Conservation (phyloP, 2,329 filamentous ascomycete species). For the Colletotrichum spinosum region DNA sequence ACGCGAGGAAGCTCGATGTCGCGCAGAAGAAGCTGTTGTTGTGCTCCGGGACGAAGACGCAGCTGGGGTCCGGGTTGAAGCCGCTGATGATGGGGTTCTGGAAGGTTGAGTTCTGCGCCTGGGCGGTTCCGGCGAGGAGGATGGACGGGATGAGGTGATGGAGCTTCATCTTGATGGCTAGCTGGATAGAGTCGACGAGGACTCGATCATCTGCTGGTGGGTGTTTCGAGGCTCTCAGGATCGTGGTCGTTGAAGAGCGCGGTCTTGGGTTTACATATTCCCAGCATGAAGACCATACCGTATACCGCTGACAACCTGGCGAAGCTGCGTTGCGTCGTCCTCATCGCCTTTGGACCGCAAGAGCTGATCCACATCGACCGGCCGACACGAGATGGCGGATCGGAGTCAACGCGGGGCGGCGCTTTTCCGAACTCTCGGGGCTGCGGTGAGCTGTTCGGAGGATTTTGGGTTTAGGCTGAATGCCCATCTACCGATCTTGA, state of each 20-base stretch:
- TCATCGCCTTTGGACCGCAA: not conserved
- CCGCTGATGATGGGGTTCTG: constrained; percentile 61
- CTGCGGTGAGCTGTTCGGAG: not conserved
- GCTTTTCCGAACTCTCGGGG: constrained; percentile 25
- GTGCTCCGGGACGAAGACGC: constrained; percentile 51
- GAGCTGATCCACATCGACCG: not conserved
- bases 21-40: constrained; percentile 63
- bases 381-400: not conserved
- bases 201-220: no score
- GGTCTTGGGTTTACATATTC: not conserved
- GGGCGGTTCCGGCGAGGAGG: constrained; percentile 1
- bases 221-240: no score
- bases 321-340: no score
- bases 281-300: not conserved
- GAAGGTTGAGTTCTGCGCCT: constrained; percentile 41
- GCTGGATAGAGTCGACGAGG: no score
- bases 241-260: no score
- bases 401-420: not conserved
- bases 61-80: constrained; percentile 62
- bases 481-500: constrained; percentile 15
- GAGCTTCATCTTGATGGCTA: not conserved
- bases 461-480: constrained; percentile 14
- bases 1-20: constrained; percentile 63
- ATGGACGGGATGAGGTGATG: not conserved
- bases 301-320: not conserved